These are phyloP conservation scores for Pezicula carpinea DNA, from an alignment of 2,329 filamentous ascomycete genomes.

Conservation along the genomic window DNA sequence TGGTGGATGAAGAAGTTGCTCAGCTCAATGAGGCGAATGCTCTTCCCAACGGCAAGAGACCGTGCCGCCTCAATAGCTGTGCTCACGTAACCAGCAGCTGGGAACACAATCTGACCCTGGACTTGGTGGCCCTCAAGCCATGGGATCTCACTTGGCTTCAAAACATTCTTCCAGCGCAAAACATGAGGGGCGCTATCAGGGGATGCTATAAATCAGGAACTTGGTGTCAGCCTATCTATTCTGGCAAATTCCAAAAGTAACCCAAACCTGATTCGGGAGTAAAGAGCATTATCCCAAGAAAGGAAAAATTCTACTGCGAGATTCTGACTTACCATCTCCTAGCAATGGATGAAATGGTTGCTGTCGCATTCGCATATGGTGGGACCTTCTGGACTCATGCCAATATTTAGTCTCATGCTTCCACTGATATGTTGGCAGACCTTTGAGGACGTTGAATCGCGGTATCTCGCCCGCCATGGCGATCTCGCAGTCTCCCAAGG, in stretches of 20 bases:
- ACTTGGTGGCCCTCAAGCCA: slow-evolving; percentile 43
- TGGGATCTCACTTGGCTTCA: slow-evolving; percentile 25
- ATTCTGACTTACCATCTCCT: too few relatives aligned
- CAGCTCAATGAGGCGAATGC: slow-evolving; percentile 19
- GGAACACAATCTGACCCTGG: slow-evolving; percentile 30
- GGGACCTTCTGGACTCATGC: slow-evolving; percentile 36
- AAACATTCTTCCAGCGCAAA: slow-evolving; percentile 5
- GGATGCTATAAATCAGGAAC: too few relatives aligned
- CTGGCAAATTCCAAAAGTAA: too few relatives aligned
- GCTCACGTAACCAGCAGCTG: slow-evolving; percentile 41
- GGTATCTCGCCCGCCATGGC: neutral
- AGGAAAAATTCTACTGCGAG: too few relatives aligned
- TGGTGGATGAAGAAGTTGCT: slow-evolving; percentile 7
- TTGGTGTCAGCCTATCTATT: too few relatives aligned
- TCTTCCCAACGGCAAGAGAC: slow-evolving; percentile 25
- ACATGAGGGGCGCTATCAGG: slow-evolving; percentile 10
- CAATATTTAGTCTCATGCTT: slow-evolving; percentile 46
- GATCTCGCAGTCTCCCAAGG: neutral
- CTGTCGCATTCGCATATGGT: slow-evolving; percentile 37
- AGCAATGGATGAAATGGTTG: slow-evolving; percentile 38
- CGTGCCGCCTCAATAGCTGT: slow-evolving; percentile 38
- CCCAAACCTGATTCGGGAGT: too few relatives aligned
- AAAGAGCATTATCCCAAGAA: too few relatives aligned
- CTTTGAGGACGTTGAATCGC: neutral
- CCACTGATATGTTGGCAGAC: slow-evolving; percentile 47